Base-by-base conservation (phyloP, 108 stramenopile genomes). In the Pseudonitzschia delicatissima region DNA sequence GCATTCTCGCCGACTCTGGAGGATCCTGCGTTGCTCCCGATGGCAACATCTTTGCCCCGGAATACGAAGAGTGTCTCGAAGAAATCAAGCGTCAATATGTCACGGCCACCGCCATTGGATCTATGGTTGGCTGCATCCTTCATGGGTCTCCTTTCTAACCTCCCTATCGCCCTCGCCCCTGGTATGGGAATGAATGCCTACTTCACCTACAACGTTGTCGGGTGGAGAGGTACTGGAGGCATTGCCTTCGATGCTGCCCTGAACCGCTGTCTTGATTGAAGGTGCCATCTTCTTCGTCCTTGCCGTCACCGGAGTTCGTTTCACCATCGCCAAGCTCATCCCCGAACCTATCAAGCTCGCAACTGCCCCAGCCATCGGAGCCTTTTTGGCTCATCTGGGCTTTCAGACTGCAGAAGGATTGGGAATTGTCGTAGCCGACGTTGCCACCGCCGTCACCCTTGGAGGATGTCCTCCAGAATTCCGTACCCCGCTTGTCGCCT, bases 131-230 rank as follows among this genome's bases (percentile, higher is more conserved):
- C 12, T 83, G 82, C 62, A 45, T 87, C n/a, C 21, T n/a, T 71
- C 58, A 87, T 87, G 86, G 86, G 81, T 26, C 17, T 82, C 13
- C 15, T 77, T 12, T 82, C 82, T 21, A 87, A 87, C 67, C 73
- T 87, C 36, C 86, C 86, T n/a, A 74, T 87, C 42, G 86, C 86
- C 39, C 62, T 87, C 9, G 77, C 82, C 20, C 82, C 82, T 32
- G 82, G 86, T 40, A 87, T 87, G 86, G 86, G 86, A 51, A 80
- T 87, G 77, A 87, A 87, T 60, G 86, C 85, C 28, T 86, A 86
- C 67, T 86, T 86, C 59, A 82, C 85, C 1, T 86, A 83, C 36
- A 40, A 34, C 8, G 77, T 77, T 5, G 86, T 85, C 53, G 85
- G 85, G 50, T 87, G 69, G 53, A 74, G 81, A 47, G 86, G 86